Conservation (phyloP, 2,329 filamentous ascomycete species). For the Fusarium solani-melongenae region DNA sequence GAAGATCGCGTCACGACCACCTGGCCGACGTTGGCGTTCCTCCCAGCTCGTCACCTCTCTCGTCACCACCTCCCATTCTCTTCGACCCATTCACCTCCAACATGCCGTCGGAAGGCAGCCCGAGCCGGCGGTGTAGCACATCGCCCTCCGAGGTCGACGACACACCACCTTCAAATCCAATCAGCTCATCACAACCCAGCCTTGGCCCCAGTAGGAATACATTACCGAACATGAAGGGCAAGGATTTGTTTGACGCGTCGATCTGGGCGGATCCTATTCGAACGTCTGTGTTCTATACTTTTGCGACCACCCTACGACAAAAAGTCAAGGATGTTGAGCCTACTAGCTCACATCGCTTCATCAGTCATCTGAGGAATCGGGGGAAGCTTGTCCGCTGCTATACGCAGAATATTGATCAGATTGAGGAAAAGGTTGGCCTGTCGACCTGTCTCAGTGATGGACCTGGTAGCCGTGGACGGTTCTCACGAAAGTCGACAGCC, state of each 20-base stretch:
- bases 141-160: slow-evolving; percentile 60
- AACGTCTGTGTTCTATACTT: slow-evolving; percentile 78
- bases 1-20: slow-evolving; percentile 34
- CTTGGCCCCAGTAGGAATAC: slow-evolving; percentile 48
- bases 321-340: slow-evolving; percentile 72
- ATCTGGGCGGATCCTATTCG: slow-evolving; percentile 76
- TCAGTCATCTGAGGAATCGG: slow-evolving; percentile 72
- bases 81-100: slow-evolving; percentile 62
- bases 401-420: slow-evolving; percentile 80
- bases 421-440: slow-evolving; percentile 77
- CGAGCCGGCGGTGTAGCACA: slow-evolving; percentile 50
- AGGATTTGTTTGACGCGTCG: slow-evolving; percentile 76
- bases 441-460: slow-evolving; percentile 71
- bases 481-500: slow-evolving; percentile 61
- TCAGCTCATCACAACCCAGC: slow-evolving; percentile 51
- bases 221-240: slow-evolving; percentile 74
- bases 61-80: slow-evolving; percentile 64
- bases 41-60: slow-evolving; percentile 65
- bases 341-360: slow-evolving; percentile 75
- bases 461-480: slow-evolving; percentile 69
- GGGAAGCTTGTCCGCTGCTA: slow-evolving; percentile 78
- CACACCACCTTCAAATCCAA: slow-evolving; percentile 53
- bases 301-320: slow-evolving; percentile 74
- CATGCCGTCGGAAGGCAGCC: slow-evolving; percentile 52
- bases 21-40: slow-evolving; percentile 38